These are phyloP conservation scores for Saccharomycopsis schoenii DNA, from an alignment of 805 yeast species.

Conservation along the genomic window DNA sequence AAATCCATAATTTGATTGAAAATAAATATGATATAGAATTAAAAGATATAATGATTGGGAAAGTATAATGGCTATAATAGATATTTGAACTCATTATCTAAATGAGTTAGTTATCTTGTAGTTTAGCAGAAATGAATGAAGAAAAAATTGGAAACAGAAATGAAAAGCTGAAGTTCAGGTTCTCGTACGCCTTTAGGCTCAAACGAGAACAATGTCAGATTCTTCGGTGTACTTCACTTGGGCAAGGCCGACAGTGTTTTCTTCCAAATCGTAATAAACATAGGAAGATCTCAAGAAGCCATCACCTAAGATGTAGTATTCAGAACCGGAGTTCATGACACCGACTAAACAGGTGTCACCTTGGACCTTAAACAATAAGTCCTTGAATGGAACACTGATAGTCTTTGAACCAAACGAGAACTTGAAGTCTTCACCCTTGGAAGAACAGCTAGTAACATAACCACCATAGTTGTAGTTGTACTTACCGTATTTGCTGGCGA, in stretches of 20 bases:
- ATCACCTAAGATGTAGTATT: conserved; percentile 41
- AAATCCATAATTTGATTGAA: background rate
- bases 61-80: background rate
- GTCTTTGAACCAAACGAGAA: conserved; percentile 50
- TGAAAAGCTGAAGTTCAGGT: conserved; percentile 18
- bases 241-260: conserved; percentile 34
- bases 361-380: conserved; percentile 22
- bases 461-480: conserved; percentile 29
- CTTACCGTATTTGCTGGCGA: conserved; percentile 24
- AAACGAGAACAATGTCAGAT: conserved; percentile 22
- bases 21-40: background rate
- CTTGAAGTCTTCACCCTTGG: conserved; percentile 27
- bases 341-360: conserved; percentile 36
- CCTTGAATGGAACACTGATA: conserved; percentile 41
- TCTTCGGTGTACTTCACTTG: conserved; percentile 29
- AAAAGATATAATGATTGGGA: background rate
- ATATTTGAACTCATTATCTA: background rate
- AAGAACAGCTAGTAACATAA: conserved; percentile 38
- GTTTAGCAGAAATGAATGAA: background rate
- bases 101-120: background rate
- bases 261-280: conserved; percentile 44
- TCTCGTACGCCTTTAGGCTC: conserved; percentile 26
- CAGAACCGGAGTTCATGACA: conserved; percentile 27
- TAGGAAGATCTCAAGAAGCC: conserved; percentile 43
- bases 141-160: background rate